These are phyloP conservation scores for Lophiostoma macrostomum DNA, from an alignment of 495 filamentous ascomycete species.

Conservation along the genomic window DNA sequence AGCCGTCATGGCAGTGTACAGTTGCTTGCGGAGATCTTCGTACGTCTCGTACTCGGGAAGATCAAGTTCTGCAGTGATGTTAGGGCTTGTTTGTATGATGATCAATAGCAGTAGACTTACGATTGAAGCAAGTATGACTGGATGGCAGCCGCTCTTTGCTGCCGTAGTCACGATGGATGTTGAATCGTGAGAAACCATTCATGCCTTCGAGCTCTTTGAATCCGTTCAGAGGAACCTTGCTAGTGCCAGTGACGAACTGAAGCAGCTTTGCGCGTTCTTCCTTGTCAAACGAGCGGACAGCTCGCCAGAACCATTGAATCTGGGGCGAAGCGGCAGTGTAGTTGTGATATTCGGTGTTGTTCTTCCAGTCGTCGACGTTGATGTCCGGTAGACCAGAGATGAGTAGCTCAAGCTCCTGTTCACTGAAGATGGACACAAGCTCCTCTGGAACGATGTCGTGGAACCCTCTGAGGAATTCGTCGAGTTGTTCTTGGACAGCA, in stretches of 20 bases:
- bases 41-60: slow-evolving; percentile 98
- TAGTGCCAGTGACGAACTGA: slow-evolving; percentile 97
- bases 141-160: slow-evolving; percentile 95
- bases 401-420: slow-evolving; percentile 93
- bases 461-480: slow-evolving; percentile 95
- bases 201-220: slow-evolving; percentile 99
- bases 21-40: slow-evolving; percentile 77
- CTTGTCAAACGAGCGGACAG: slow-evolving; percentile 96
- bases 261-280: slow-evolving; percentile 96
- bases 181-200: slow-evolving; percentile 98
- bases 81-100: slow-evolving; percentile 17
- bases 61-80: slow-evolving; percentile 73
- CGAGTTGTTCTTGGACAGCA: slow-evolving; percentile 89
- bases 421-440: slow-evolving; percentile 95
- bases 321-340: slow-evolving; percentile 92
- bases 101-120: slow-evolving; percentile 62
- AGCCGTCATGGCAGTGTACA: slow-evolving; percentile 91
- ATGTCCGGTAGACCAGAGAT: slow-evolving; percentile 98
- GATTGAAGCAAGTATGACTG: slow-evolving; percentile 98
- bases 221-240: slow-evolving; percentile 96
- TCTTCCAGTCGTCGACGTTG: slow-evolving; percentile 98
- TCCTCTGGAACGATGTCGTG: slow-evolving; percentile 96
- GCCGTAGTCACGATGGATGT: slow-evolving; percentile 97
- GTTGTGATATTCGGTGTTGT: slow-evolving; percentile 97
- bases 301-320: slow-evolving; percentile 99